phyloP scores from a whole-genome alignment of 495 filamentous ascomycete genomes.

The Penicillium odoratum region DNA sequence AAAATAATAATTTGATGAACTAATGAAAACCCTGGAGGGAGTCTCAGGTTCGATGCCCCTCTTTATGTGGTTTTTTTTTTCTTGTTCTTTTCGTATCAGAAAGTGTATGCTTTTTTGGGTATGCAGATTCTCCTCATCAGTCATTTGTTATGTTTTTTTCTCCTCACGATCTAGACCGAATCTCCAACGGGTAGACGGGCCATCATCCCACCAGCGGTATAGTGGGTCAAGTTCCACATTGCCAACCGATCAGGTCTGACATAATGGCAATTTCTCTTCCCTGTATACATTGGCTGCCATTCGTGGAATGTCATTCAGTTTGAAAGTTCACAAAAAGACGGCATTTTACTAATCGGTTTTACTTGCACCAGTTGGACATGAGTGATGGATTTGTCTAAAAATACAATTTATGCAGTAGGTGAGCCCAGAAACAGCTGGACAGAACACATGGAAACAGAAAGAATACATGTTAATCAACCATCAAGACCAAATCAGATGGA shows the following conservation, averaged over 20 bases:
- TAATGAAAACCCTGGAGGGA: background rate
- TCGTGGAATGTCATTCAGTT: no score
- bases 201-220: conserved; percentile 3
- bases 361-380: background rate
- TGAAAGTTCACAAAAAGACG: background rate
- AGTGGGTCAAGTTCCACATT: background rate
- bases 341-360: background rate
- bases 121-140: background rate
- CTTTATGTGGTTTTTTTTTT: background rate
- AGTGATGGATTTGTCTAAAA: conserved; percentile 48
- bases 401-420: conserved; percentile 54
- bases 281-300: no score
- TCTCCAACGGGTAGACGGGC: conserved; percentile 13
- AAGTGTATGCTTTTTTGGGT: no score
- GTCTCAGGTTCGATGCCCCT: background rate
- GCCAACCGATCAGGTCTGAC: no score
- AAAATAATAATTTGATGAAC: background rate
- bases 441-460: conserved; percentile 20
- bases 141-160: background rate
- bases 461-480: conserved; percentile 21
- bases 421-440: conserved; percentile 17
- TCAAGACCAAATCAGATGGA: conserved; percentile 16
- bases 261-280: no score
- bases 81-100: no score
- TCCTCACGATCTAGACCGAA: background rate